phyloP scores from a whole-genome alignment of 148 eudicot species.

The Dianthus caryophyllus region DNA sequence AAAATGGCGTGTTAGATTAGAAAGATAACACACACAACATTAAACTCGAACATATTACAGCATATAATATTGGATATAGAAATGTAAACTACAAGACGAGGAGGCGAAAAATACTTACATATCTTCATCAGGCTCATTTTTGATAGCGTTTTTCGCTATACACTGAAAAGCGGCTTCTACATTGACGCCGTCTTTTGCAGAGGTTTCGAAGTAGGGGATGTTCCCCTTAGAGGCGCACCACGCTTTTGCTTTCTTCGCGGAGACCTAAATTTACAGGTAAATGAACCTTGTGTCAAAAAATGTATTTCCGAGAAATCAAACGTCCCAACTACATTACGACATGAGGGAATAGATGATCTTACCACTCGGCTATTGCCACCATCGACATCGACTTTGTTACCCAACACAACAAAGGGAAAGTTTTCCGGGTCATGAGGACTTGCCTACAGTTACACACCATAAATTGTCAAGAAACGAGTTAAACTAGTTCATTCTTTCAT shows the following conservation, averaged over 20 bases:
- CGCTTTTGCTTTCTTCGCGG: conserved; percentile 64
- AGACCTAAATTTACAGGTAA: conserved; percentile 37
- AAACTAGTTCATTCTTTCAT: neutral
- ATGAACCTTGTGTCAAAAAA: conserved; percentile 8
- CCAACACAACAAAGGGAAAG: conserved; percentile 80
- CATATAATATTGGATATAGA: neutral
- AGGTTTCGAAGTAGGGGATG: conserved; percentile 68
- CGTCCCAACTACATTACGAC: neutral
- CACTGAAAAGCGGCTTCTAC: conserved; percentile 68
- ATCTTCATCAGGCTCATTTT: conserved; percentile 61
- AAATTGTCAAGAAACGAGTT: neutral
- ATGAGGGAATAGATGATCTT: conserved; percentile 19
- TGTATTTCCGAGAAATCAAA: neutral
- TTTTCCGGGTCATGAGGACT: conserved; percentile 79
- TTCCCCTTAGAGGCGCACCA: conserved; percentile 75
- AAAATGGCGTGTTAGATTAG: conserved; percentile 12
- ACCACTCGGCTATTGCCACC: conserved; percentile 87
- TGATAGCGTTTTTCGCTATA: conserved; percentile 56
- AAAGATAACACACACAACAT: neutral
- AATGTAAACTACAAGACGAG: neutral
- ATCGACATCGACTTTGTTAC: conserved; percentile 73
- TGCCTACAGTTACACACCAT: conserved; percentile 41
- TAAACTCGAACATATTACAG: neutral
- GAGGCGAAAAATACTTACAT: conserved; percentile 38
- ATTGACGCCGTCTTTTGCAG: conserved; percentile 62